Conservation (phyloP, 805 yeast species). For the Jamesozyma jinghongensis region DNA sequence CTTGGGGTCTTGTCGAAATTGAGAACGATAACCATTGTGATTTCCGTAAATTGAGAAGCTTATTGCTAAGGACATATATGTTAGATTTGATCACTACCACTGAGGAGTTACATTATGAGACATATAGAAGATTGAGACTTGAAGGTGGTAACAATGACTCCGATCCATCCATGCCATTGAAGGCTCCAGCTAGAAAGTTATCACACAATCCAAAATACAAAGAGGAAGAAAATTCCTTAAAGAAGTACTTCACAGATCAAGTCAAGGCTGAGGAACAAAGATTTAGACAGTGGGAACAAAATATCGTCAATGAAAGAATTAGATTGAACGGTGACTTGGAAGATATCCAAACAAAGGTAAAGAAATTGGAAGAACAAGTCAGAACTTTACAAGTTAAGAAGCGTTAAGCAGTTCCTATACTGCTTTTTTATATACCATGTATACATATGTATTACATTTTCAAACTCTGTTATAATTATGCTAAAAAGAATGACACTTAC, state of each 20-base stretch:
- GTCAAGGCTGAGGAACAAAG: constrained; percentile 94
- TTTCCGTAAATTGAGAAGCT: constrained; percentile 68
- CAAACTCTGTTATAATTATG: no score
- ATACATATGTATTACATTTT: no score
- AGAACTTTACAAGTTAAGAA: constrained; percentile 49
- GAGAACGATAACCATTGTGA: constrained; percentile 83
- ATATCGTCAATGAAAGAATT: constrained; percentile 89
- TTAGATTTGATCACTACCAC: constrained; percentile 74
- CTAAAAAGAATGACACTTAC: no score
- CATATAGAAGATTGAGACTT: constrained; percentile 64
- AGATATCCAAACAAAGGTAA: constrained; percentile 70
- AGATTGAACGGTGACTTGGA: constrained; percentile 90
- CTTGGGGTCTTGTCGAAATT: constrained; percentile 86
- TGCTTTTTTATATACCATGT: no score
- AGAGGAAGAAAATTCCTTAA: constrained; percentile 91
- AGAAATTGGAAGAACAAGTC: constrained; percentile 66
- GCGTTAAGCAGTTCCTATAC: constrained; percentile 24
- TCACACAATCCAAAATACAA: constrained; percentile 84
- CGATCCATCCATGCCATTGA: constrained; percentile 25
- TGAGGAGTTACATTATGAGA: constrained; percentile 71
- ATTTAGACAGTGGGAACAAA: constrained; percentile 97
- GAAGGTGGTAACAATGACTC: constrained; percentile 35
- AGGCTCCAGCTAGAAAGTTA: constrained; percentile 40
- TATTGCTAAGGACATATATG: constrained; percentile 74
- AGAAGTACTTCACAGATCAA: constrained; percentile 93